These are phyloP conservation scores for Wallacemonas sp. DNA, from an alignment of 208 protist genomes.

Conservation along the genomic window DNA sequence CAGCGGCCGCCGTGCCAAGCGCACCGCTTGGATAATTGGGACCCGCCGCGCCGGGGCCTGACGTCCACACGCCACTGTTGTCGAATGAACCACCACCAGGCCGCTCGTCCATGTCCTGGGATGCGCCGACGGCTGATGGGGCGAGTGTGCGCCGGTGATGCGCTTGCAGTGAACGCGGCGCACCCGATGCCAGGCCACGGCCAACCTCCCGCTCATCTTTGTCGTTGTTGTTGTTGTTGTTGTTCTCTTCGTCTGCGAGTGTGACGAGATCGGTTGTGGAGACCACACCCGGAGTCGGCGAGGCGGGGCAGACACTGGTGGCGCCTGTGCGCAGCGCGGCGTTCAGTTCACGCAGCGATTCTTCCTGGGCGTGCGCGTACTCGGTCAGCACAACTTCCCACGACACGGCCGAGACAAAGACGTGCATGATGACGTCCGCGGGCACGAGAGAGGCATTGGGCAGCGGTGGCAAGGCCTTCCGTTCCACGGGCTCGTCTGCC, in stretches of 20 bases:
- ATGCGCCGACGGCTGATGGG: not conserved
- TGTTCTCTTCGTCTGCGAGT: not conserved
- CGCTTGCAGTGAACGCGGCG: too few relatives aligned
- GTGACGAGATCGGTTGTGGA: not conserved
- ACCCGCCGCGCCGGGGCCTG: too few relatives aligned
- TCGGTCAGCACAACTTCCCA: constrained; percentile 12
- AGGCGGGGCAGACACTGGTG: not conserved
- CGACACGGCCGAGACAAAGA: constrained; percentile 10
- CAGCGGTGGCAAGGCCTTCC: constrained; percentile 1
- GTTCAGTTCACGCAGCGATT: not conserved
- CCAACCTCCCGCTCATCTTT: not conserved
- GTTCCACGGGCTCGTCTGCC: not conserved
- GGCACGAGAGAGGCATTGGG: not conserved
- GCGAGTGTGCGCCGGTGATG: too few relatives aligned
- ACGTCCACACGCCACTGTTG: not conserved
- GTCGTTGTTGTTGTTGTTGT: not conserved
- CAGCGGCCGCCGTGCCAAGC: not conserved
- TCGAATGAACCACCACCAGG: not conserved
- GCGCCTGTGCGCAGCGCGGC: not conserved
- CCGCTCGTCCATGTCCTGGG: not conserved
- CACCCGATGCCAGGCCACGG: too few relatives aligned
- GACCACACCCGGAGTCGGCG: not conserved
- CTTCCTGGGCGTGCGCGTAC: constrained; percentile 2
- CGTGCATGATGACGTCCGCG: constrained; percentile 9
- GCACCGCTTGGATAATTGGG: not conserved